phyloP scores from a whole-genome alignment of 2,329 filamentous ascomycete genomes.

The Penicillium sp. region DNA sequence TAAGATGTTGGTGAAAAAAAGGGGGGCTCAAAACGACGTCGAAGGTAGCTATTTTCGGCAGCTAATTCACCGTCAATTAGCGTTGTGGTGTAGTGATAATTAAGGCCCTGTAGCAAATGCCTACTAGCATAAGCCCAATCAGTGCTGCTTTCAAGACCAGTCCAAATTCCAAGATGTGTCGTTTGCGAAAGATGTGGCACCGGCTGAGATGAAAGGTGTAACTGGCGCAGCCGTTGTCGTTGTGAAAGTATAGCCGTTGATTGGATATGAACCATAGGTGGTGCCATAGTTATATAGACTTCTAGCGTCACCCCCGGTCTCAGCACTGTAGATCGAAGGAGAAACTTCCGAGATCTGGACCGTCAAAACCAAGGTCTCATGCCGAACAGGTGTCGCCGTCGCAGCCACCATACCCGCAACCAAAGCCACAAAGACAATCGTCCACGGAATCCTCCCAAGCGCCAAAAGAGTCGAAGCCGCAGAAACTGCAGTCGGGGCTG shows the following conservation, averaged over 20 bases:
- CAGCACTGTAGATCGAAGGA: background rate
- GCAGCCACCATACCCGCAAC: conserved; percentile 7
- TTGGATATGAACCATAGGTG: background rate
- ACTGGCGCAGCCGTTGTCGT: background rate
- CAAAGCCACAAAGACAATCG: conserved; percentile 2
- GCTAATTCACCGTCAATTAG: background rate
- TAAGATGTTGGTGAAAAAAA: background rate
- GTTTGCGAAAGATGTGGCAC: background rate
- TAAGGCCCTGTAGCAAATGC: background rate
- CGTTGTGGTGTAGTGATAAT: background rate
- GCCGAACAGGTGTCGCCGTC: background rate
- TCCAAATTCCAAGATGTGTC: background rate
- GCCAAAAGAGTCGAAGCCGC: background rate
- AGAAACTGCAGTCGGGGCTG: background rate
- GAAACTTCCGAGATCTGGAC: background rate
- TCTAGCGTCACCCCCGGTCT: too few relatives aligned
- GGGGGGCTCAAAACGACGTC: background rate
- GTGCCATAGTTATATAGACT: background rate
- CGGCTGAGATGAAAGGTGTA: background rate
- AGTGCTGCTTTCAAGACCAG: background rate
- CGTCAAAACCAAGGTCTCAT: background rate
- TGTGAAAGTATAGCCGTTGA: background rate
- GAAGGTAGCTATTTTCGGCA: background rate
- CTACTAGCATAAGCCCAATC: background rate
- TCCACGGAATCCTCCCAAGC: background rate